Evolutionary conservation across 2,329 filamentous ascomycete species (phyloP), one percentile per base, ranked within the genome.

Genomic region (Fusarium redolens): DNA sequence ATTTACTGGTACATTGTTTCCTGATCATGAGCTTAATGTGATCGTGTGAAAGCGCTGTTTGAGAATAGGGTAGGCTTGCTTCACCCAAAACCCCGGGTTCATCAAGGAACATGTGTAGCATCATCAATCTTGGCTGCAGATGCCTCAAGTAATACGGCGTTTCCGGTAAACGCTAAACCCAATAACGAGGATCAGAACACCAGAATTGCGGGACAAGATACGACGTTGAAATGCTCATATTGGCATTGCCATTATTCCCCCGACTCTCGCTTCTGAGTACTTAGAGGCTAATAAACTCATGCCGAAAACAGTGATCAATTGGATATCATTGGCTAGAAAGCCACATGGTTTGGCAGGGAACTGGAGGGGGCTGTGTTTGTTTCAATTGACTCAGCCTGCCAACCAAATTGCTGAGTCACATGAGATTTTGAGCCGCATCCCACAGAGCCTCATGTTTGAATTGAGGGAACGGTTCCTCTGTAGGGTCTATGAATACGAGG

Each of bases 201-300:
- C 30, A n/a, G 18, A 47, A 18, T 11, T 60, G 31, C 28, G 43
- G 22, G 38, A 25, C 5, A 37, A 38, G 37, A 38, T 10, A 22
- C 37, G 30, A 30, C 7, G 37, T 62, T 43, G 52, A 68, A 62
- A 48, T 61, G 63, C 65, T 54, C 47, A 54, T 25, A 41, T 30
- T 44, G 18, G 65, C 47, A 62, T 33, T 61, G 13, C 25, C 11
- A 28, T 37, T 14, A 25, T 37, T 37, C 7, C 15, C 15, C 45
- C n/a, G n/a, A 30, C 33, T 18, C 14, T 51, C 40, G 59, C 59
- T 50, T 50, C 31, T 50, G 55, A 35, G 40, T 18, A 57, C 5
- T 30, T 35, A 14, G 33, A 54, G 40, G 47, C 41, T 50, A 30
- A 57, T 14, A 28, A 43, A 41, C 47, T n/a, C 13, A 37, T 28